These are phyloP conservation scores for Tetracladium setigerum DNA, from an alignment of 495 filamentous ascomycete species.

Conservation along the genomic window DNA sequence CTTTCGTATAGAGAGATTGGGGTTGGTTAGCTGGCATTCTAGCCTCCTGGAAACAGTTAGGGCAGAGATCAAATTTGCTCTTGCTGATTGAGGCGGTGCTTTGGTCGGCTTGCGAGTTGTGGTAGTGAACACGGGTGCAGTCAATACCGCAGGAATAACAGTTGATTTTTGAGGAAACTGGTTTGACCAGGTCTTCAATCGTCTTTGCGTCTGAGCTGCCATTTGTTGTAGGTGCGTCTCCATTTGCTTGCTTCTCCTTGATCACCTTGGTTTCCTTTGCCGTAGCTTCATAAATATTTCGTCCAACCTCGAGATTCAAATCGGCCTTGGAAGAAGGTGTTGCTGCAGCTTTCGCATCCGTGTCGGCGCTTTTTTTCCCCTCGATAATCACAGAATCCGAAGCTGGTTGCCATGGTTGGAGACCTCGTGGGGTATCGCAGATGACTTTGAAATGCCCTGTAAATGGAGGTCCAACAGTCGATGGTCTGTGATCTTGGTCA, in stretches of 20 bases:
- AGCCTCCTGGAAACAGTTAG: slow-evolving; percentile 78
- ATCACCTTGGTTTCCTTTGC: slow-evolving; percentile 72
- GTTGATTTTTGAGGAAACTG: slow-evolving; percentile 54
- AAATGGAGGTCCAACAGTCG: slow-evolving; percentile 91
- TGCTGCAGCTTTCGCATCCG: slow-evolving; percentile 68
- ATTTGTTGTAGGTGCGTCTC: slow-evolving; percentile 52
- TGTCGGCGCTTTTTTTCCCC: slow-evolving; percentile 62
- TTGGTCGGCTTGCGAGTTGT: slow-evolving; percentile 57
- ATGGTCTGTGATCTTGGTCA: slow-evolving; percentile 89
- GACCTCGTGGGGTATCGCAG: slow-evolving; percentile 87
- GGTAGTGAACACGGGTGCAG: slow-evolving; percentile 86
- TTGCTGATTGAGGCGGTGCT: slow-evolving; percentile 50
- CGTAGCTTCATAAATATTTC: slow-evolving; percentile 90
- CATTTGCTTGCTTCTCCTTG: slow-evolving; percentile 61
- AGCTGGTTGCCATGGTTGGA: slow-evolving; percentile 90
- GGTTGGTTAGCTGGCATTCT: slow-evolving; percentile 68
- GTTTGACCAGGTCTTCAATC: slow-evolving; percentile 50
- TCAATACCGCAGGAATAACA: slow-evolving; percentile 90
- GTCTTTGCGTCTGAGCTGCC: slow-evolving; percentile 46
- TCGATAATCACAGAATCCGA: slow-evolving; percentile 64
- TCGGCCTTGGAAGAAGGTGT: slow-evolving; percentile 65
- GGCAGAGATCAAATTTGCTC: slow-evolving; percentile 77
- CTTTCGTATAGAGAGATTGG: slow-evolving; percentile 69
- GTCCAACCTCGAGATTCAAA: slow-evolving; percentile 80
- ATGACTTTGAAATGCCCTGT: slow-evolving; percentile 95